Conservation (phyloP, 2,329 filamentous ascomycete genomes). For the Colletotrichum tamarilloi region DNA sequence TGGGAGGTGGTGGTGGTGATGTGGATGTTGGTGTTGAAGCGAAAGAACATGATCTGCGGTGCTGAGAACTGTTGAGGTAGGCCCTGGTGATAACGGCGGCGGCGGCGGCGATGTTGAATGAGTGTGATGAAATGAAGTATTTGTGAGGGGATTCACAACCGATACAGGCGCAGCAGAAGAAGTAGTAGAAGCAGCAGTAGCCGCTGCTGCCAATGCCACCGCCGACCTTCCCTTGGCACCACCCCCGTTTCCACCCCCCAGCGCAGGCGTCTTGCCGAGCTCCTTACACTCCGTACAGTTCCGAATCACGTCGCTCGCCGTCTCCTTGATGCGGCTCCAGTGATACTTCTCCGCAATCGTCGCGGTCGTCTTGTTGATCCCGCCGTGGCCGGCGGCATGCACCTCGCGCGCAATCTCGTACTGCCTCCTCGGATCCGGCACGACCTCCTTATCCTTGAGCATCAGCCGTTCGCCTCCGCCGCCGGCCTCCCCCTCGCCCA, state of each 20-base stretch:
- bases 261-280: constrained; percentile 65
- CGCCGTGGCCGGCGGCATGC: constrained; percentile 82
- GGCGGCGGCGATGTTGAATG: constrained; percentile 11
- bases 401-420: constrained; percentile 87
- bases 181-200: background rate
- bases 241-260: constrained; percentile 14
- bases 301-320: constrained; percentile 92
- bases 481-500: constrained; percentile 50
- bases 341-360: constrained; percentile 94
- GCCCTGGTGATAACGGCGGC: constrained; percentile 2
- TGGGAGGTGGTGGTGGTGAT: constrained; percentile 37
- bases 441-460: constrained; percentile 98
- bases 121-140: background rate
- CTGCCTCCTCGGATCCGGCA: constrained; percentile 88
- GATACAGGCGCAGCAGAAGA: background rate
- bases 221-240: constrained; percentile 24
- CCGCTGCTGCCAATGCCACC: background rate
- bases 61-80: constrained; percentile 20
- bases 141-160: constrained; percentile 8
- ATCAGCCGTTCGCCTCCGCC: constrained; percentile 79
- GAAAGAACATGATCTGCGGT: constrained; percentile 30
- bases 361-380: constrained; percentile 98
- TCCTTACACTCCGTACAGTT: constrained; percentile 94
- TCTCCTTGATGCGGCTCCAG: constrained; percentile 98
- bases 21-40: constrained; percentile 29